A percentile compares a stretch with the other conserved stretches of the same genome.
Evolutionary conservation across 768 basidiomycete species (phyloP).

Genomic region (Lactarius trivialis): DNA sequence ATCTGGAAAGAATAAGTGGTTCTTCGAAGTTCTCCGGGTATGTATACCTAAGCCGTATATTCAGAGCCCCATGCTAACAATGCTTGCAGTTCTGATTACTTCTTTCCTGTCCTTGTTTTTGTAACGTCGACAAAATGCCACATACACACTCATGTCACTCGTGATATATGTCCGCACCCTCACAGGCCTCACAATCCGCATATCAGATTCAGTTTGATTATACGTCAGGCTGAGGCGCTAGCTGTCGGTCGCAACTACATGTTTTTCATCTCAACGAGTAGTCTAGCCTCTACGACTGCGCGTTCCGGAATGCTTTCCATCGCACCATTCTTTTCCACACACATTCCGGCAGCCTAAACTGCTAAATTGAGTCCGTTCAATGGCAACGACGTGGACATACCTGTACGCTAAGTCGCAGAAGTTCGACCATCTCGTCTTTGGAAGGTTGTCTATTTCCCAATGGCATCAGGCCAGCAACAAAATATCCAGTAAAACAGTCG

Average conservation of each 20-base stretch:
- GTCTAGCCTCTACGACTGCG: slow-evolving; percentile 33
- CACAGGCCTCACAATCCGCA: slow-evolving; percentile 11
- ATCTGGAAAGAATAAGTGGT: slow-evolving; percentile 96
- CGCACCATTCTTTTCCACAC: slow-evolving; percentile 50
- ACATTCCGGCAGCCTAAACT: slow-evolving; percentile 52
- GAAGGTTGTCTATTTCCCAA: slow-evolving; percentile 24
- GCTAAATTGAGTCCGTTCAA: neutral
- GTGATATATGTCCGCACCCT: slow-evolving; percentile 26
- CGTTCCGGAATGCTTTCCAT: slow-evolving; percentile 49
- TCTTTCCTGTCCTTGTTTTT: slow-evolving; percentile 13
- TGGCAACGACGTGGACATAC: slow-evolving; percentile 27
- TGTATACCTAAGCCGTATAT: slow-evolving; percentile 26
- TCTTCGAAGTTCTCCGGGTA: slow-evolving; percentile 83
- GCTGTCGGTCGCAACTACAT: neutral
- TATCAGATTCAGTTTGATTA: neutral
- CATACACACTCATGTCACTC: slow-evolving; percentile 34
- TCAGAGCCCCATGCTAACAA: neutral
- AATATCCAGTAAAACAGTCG: slow-evolving; percentile 58
- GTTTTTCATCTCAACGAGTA: neutral
- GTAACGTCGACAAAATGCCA: slow-evolving; percentile 29
- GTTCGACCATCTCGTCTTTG: slow-evolving; percentile 28
- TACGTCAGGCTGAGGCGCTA: neutral
- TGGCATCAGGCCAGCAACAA: slow-evolving; percentile 50
- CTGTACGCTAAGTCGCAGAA: slow-evolving; percentile 39
- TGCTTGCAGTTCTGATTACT: slow-evolving; percentile 33